A percentile compares a stretch with the other conserved stretches of the same genome.
phyloP scores from a whole-genome alignment of 2,329 filamentous ascomycete genomes.

The Pseudophaeomoniella oleicola region DNA sequence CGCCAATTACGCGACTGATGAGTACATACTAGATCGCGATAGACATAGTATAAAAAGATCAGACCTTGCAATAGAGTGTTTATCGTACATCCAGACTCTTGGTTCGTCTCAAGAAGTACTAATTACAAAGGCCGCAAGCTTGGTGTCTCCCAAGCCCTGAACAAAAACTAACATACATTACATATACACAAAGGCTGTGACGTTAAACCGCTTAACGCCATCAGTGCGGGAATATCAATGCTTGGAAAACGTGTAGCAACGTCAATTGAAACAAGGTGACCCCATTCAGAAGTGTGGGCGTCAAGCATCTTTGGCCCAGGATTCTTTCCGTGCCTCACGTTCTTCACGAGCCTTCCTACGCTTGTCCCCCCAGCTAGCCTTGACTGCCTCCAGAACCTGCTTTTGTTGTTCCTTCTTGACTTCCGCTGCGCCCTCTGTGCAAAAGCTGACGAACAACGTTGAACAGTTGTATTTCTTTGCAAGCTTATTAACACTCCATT shows the following conservation, averaged over 20 bases:
- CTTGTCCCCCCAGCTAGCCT: constrained; percentile 45
- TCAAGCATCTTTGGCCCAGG: constrained; percentile 46
- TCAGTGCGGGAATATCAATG: neutral
- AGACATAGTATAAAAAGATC: too few relatives aligned
- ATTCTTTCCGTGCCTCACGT: constrained; percentile 41
- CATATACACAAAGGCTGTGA: too few relatives aligned
- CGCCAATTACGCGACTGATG: too few relatives aligned
- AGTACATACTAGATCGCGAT: too few relatives aligned
- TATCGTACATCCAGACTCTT: too few relatives aligned
- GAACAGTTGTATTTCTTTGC: constrained; percentile 50
- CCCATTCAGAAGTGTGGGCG: neutral
- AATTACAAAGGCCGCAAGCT: too few relatives aligned
- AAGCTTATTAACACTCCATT: constrained; percentile 44
- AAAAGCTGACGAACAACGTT: constrained; percentile 46
- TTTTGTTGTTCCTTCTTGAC: constrained; percentile 33
- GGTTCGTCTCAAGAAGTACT: too few relatives aligned
- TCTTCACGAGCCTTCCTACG: constrained; percentile 48
- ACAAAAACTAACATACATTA: too few relatives aligned
- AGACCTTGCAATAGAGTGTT: too few relatives aligned
- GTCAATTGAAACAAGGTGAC: neutral
- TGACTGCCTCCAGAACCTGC: constrained; percentile 35
- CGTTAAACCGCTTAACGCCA: neutral
- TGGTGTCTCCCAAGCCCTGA: too few relatives aligned
- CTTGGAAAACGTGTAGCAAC: too few relatives aligned
- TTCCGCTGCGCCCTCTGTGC: constrained; percentile 34